These are phyloP conservation scores for Pichia sp. DNA, from an alignment of 1,139 yeast genomes.

Conservation along the genomic window DNA sequence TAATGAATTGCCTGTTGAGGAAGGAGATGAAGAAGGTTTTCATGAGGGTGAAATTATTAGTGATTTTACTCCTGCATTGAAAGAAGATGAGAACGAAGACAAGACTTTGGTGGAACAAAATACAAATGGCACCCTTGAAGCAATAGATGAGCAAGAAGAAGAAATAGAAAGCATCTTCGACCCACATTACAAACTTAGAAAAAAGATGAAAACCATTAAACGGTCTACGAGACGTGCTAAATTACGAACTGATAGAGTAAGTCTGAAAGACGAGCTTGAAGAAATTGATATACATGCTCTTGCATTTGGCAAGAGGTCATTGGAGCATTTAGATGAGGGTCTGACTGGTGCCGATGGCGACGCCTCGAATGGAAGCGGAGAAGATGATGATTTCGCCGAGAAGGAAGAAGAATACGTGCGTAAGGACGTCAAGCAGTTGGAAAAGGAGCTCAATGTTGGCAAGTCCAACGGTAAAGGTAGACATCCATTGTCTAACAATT, in stretches of 20 bases:
- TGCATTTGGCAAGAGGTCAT: slow-evolving; percentile 33
- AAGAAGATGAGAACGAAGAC: slow-evolving; percentile 22
- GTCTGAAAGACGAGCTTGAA: slow-evolving; percentile 32
- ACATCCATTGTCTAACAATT: slow-evolving; percentile 32
- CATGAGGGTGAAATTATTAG: slow-evolving; percentile 14
- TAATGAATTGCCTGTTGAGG: slow-evolving; percentile 8
- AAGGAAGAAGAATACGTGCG: slow-evolving; percentile 31
- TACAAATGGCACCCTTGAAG: not conserved
- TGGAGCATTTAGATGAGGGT: slow-evolving; percentile 38
- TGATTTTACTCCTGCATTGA: slow-evolving; percentile 15
- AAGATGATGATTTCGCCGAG: slow-evolving; percentile 19
- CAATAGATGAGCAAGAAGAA: not conserved
- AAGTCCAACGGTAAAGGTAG: slow-evolving; percentile 18
- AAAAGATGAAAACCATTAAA: slow-evolving; percentile 44
- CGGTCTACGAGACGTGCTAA: slow-evolving; percentile 60
- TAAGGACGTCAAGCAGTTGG: slow-evolving; percentile 19
- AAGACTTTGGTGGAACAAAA: not conserved
- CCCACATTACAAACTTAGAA: slow-evolving; percentile 16
- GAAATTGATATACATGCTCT: slow-evolving; percentile 43
- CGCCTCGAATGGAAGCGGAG: slow-evolving; percentile 6
- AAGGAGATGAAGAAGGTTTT: not conserved
- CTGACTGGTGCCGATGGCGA: slow-evolving; percentile 27
- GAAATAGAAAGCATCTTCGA: slow-evolving; percentile 31
- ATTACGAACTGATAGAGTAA: slow-evolving; percentile 33
- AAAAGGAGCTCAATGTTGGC: slow-evolving; percentile 15